Conservation (phyloP, 2,329 filamentous ascomycete species). For the Macroventuria anomochaeta region DNA sequence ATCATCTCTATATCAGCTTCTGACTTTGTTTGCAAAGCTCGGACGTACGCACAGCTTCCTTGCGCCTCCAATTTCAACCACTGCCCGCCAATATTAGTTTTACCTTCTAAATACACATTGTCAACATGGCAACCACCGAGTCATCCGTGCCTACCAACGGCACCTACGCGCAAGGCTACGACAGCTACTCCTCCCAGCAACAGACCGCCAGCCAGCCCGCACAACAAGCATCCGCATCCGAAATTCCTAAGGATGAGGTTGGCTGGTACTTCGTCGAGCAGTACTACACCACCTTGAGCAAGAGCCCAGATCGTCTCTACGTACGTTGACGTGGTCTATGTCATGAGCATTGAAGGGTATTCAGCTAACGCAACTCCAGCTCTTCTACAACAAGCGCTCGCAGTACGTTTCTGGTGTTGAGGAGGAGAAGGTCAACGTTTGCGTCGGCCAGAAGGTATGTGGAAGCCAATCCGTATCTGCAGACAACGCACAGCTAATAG, state of each 20-base stretch:
- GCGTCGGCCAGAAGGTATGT: constrained; percentile 84
- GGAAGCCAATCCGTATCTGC: neutral
- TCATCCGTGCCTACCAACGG: constrained; percentile 55
- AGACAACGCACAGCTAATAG: constrained; percentile 6
- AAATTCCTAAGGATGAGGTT: constrained; percentile 85
- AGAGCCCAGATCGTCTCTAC: constrained; percentile 90
- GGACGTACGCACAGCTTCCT: constrained; percentile 13
- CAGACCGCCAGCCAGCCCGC: constrained; percentile 35
- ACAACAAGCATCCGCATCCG: constrained; percentile 41
- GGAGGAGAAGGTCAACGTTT: constrained; percentile 85
- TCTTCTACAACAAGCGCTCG: constrained; percentile 96
- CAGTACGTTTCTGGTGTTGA: constrained; percentile 93
- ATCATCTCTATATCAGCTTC: constrained; percentile 12
- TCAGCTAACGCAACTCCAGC: constrained; percentile 50
- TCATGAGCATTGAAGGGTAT: neutral
- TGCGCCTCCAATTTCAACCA: constrained; percentile 9
- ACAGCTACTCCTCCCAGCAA: constrained; percentile 42
- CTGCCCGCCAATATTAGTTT: neutral
- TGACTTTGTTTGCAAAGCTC: constrained; percentile 10
- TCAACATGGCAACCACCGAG: constrained; percentile 46
- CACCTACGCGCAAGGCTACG: constrained; percentile 55
- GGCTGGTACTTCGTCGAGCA: constrained; percentile 99
- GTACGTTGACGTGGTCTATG: constrained; percentile 44
- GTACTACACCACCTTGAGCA: constrained; percentile 98
- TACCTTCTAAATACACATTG: constrained; percentile 17